Evolutionary conservation across 192 early-diverging fungal species (phyloP).

Genomic region (Allomyces macrogynus): DNA sequence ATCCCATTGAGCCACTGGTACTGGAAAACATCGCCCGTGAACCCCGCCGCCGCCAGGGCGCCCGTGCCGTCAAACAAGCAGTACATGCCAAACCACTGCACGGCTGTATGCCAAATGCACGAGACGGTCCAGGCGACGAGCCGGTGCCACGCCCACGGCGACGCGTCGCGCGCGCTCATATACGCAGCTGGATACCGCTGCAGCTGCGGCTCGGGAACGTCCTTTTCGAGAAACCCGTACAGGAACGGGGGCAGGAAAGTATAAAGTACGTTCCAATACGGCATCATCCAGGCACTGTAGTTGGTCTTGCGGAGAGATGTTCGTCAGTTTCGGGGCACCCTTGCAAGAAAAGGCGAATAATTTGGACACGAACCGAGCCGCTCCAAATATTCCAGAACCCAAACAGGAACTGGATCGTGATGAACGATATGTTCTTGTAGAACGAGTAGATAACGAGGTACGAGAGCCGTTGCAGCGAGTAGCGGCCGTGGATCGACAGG

Average conservation of each 20-base stretch:
- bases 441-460: slow-evolving; percentile 28
- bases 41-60: slow-evolving; percentile 43
- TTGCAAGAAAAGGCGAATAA: too few species aligned
- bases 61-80: slow-evolving; percentile 16
- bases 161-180: background rate
- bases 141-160: background rate
- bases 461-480: slow-evolving; percentile 17
- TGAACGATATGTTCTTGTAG: slow-evolving; percentile 95
- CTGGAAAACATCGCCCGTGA: slow-evolving; percentile 64
- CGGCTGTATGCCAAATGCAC: background rate
- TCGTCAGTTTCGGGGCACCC: too few species aligned
- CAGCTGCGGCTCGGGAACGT: background rate
- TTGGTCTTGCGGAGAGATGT: too few species aligned
- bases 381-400: slow-evolving; percentile 19
- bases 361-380: background rate
- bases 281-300: background rate
- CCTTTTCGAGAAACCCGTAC: background rate
- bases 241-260: background rate
- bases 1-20: slow-evolving; percentile 57
- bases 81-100: background rate
- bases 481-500: slow-evolving; percentile 31
- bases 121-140: background rate
- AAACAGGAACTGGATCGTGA: slow-evolving; percentile 92
- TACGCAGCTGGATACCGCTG: background rate
- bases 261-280: background rate